These are phyloP conservation scores for Coemansia sp. DNA, from an alignment of 192 early-diverging fungal genomes.

Conservation along the genomic window DNA sequence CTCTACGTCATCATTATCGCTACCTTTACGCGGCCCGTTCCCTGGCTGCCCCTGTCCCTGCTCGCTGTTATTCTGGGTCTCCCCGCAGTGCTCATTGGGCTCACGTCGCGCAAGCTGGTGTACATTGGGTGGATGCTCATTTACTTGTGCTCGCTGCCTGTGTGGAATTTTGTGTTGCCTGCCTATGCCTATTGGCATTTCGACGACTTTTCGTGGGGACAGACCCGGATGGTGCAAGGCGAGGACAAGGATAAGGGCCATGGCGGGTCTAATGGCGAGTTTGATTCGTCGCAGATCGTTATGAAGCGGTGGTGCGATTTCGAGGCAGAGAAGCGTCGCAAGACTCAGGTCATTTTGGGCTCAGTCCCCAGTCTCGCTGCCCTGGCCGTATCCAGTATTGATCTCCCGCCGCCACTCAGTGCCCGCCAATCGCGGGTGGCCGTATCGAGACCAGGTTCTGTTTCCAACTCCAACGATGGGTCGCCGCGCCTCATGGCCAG, in stretches of 20 bases:
- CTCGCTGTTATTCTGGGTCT: constrained; percentile 85
- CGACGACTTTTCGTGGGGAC: constrained; percentile 99
- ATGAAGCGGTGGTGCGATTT: constrained; percentile 82
- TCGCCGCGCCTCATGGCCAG: background rate
- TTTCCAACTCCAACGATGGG: constrained; percentile 12
- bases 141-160: constrained; percentile 86
- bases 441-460: constrained; percentile 19
- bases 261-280: constrained; percentile 64
- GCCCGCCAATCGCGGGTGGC: constrained; percentile 30
- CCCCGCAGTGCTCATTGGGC: constrained; percentile 81
- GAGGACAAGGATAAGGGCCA: constrained; percentile 67
- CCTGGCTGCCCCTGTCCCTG: constrained; percentile 81
- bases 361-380: constrained; percentile 37
- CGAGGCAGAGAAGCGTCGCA: constrained; percentile 55
- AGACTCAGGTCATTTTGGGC: constrained; percentile 50
- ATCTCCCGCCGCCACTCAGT: constrained; percentile 7
- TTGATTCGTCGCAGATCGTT: constrained; percentile 59
- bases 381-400: constrained; percentile 21
- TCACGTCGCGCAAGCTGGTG: constrained; percentile 87
- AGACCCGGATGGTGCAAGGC: constrained; percentile 87
- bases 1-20: constrained; percentile 76
- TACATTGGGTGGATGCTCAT: constrained; percentile 98
- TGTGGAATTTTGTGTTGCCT: constrained; percentile 85
- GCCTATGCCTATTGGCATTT: constrained; percentile 99
- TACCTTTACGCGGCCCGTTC: constrained; percentile 59